A percentile compares a stretch with the other conserved stretches of the same genome.
Evolutionary conservation across 371 early-diverging fungal genomes (phyloP).

Genomic region (Paraphysoderma sedebokerense): DNA sequence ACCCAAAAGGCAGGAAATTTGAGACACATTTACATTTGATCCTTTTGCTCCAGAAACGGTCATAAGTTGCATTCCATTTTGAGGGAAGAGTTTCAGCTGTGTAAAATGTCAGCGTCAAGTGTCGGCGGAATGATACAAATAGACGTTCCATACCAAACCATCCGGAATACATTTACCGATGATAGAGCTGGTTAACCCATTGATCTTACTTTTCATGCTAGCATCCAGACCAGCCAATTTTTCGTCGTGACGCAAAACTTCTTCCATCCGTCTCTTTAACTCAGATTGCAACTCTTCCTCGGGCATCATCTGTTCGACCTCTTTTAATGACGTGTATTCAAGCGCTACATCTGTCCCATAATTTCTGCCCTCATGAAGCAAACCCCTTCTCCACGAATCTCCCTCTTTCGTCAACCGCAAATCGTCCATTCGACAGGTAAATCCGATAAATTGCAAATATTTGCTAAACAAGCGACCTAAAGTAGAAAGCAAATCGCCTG

Average conservation of each 20-base stretch:
- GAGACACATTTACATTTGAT: slow-evolving; percentile 91
- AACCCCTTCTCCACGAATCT: slow-evolving; percentile 51
- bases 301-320: too few species aligned
- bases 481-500: slow-evolving; percentile 85
- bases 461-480: slow-evolving; percentile 87
- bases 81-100: too few species aligned
- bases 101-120: too few species aligned
- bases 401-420: slow-evolving; percentile 73
- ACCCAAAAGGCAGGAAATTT: slow-evolving; percentile 96
- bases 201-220: slow-evolving; percentile 73
- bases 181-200: slow-evolving; percentile 64
- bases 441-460: too few species aligned
- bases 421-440: slow-evolving; percentile 99
- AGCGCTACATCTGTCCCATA: too few species aligned
- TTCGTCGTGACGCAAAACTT: slow-evolving; percentile 63
- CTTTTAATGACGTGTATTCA: too few species aligned
- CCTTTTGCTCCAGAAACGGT: slow-evolving; percentile 99
- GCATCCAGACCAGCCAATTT: slow-evolving; percentile 81
- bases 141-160: slow-evolving; percentile 57
- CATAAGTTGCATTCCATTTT: slow-evolving; percentile 98
- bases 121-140: too few species aligned
- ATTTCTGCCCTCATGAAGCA: too few species aligned
- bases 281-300: too few species aligned
- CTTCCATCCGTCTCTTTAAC: too few species aligned
- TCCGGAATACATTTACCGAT: slow-evolving; percentile 69